A percentile compares a stretch with the other conserved stretches of the same genome.
Evolutionary conservation across 148 eudicot genomes (phyloP).

Genomic region (Salicornia ramosissima): DNA sequence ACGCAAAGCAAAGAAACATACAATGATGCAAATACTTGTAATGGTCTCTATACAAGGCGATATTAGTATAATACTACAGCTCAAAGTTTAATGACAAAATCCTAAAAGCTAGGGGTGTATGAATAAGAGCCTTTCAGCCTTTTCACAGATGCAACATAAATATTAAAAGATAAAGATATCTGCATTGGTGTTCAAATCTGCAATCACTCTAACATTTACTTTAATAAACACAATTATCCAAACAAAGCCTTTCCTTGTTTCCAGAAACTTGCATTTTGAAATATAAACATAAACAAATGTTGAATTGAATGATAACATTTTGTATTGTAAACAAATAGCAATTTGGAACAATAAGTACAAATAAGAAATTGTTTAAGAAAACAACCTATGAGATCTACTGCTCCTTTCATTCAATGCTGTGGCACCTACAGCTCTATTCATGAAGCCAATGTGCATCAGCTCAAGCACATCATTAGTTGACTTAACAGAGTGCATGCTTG

Average conservation of each 20-base stretch:
- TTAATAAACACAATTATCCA: neutral
- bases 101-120: neutral
- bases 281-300: neutral
- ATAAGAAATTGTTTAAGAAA: neutral
- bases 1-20: neutral
- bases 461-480: conserved; percentile 87
- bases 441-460: conserved; percentile 81
- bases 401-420: conserved; percentile 96
- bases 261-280: neutral
- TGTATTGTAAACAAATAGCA: neutral
- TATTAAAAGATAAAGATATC: neutral
- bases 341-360: neutral
- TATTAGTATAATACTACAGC: neutral
- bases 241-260: neutral
- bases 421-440: conserved; percentile 94
- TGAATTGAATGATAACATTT: neutral
- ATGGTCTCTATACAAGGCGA: neutral
- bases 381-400: conserved; percentile 95
- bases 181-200: neutral
- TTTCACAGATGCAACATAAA: neutral
- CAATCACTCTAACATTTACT: neutral
- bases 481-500: conserved; percentile 84
- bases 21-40: neutral
- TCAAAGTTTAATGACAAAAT: neutral
- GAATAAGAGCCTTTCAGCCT: neutral